Percentiles rank a stretch among this genome's conserved stretches.
Conservation (phyloP, 257 asterid species). For the Gardenia jasminoides region DNA sequence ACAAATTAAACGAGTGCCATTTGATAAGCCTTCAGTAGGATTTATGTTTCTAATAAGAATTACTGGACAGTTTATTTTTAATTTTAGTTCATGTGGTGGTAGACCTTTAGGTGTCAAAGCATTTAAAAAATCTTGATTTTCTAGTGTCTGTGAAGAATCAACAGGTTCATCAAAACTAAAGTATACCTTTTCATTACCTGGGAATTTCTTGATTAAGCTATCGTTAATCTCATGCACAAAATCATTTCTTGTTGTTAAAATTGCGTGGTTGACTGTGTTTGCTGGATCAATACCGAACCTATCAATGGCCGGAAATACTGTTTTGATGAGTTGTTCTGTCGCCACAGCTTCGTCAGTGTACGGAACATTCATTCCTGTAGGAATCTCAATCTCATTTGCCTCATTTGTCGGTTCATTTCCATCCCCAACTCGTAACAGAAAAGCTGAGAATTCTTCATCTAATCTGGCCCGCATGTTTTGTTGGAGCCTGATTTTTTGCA, state of each 20-base stretch:
- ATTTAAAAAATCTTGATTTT: not conserved
- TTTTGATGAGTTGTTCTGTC: no score
- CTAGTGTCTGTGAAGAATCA: not conserved
- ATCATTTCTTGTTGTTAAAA: not conserved
- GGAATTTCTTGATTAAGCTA: not conserved
- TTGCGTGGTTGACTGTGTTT: no score
- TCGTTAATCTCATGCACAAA: not conserved
- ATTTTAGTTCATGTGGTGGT: fast-evolving
- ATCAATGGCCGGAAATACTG: no score
- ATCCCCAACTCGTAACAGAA: not conserved
- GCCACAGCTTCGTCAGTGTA: no score
- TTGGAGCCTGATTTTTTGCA: not conserved
- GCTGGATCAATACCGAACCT: no score
- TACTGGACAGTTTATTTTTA: not conserved
- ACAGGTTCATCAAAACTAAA: not conserved
- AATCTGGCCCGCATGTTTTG: not conserved
- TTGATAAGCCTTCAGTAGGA: not conserved
- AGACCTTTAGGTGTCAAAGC: not conserved
- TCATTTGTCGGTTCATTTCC: not conserved
- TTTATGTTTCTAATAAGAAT: not conserved
- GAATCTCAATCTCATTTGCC: no score
- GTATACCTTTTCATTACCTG: not conserved
- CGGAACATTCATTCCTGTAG: no score
- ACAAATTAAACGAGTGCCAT: not conserved
- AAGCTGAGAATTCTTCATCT: not conserved